Evolutionary conservation across 768 basidiomycete genomes (phyloP).

Genomic region (Lactifluus rugatus): DNA sequence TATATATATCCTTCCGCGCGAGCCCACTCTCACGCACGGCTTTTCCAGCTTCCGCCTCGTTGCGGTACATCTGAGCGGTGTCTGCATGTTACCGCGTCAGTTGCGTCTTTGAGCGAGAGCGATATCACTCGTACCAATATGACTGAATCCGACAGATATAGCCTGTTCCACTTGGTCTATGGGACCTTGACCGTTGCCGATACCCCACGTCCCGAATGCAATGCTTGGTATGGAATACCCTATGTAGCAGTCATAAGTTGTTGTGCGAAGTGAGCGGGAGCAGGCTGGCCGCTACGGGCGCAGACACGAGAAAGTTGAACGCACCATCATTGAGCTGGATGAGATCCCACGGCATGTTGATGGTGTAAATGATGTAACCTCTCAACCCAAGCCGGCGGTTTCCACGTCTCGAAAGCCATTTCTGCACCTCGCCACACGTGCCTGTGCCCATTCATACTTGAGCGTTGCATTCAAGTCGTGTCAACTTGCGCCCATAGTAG

Average conservation of each 20-base stretch:
- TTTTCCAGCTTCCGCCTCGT: constrained; percentile 47
- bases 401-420: background rate
- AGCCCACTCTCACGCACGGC: constrained; percentile 45
- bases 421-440: background rate
- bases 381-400: background rate
- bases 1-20: constrained; percentile 44
- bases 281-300: background rate
- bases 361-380: background rate
- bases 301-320: constrained; percentile 6
- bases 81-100: constrained; percentile 29
- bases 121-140: constrained; percentile 40
- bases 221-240: constrained; percentile 40
- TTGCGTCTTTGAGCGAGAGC: background rate
- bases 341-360: constrained; percentile 50
- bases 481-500: background rate
- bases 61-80: constrained; percentile 52
- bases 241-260: constrained; percentile 23
- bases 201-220: constrained; percentile 56
- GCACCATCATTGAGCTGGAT: constrained; percentile 52
- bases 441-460: background rate
- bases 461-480: no score
- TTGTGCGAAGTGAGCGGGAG: background rate
- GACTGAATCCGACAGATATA: constrained; percentile 49
- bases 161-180: constrained; percentile 53
- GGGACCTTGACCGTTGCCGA: constrained; percentile 46